Conservation (phyloP, 1,284 basidiomycete species). For the Xerocomus tenax region DNA sequence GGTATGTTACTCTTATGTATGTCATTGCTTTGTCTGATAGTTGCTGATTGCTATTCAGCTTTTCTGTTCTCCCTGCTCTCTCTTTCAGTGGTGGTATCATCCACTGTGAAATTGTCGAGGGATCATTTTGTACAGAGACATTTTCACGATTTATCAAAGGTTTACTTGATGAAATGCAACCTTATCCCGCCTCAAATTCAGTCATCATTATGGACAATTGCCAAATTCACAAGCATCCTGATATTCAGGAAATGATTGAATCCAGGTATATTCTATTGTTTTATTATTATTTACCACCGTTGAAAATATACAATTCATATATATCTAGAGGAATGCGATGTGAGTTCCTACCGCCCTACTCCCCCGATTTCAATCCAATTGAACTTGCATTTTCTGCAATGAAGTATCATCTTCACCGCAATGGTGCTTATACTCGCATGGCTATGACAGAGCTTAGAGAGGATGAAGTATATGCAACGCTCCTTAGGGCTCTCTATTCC, state of each 20-base stretch:
- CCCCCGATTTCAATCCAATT: background rate
- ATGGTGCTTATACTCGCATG: background rate
- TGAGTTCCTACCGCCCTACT: background rate
- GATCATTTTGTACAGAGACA: background rate
- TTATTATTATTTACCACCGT: too few species aligned
- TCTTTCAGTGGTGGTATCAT: constrained; percentile 4
- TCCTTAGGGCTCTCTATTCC: background rate
- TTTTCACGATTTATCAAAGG: background rate
- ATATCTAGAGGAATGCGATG: background rate
- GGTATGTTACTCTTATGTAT: background rate
- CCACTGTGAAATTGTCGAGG: constrained; percentile 2
- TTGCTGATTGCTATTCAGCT: background rate
- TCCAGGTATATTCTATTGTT: background rate
- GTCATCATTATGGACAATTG: constrained; percentile 1
- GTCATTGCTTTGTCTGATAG: too few species aligned
- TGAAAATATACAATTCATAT: background rate
- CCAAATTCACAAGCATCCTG: background rate
- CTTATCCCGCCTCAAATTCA: background rate
- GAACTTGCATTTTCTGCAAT: background rate
- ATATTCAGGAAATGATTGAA: background rate
- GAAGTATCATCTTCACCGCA: background rate
- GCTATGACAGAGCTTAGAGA: constrained; percentile 1
- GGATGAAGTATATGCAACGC: background rate
- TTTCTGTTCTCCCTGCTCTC: constrained; percentile 4
- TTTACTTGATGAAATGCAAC: background rate